Evolutionary conservation across 2,329 filamentous ascomycete species (phyloP).

Genomic region (Neocucurbitaria cava): DNA sequence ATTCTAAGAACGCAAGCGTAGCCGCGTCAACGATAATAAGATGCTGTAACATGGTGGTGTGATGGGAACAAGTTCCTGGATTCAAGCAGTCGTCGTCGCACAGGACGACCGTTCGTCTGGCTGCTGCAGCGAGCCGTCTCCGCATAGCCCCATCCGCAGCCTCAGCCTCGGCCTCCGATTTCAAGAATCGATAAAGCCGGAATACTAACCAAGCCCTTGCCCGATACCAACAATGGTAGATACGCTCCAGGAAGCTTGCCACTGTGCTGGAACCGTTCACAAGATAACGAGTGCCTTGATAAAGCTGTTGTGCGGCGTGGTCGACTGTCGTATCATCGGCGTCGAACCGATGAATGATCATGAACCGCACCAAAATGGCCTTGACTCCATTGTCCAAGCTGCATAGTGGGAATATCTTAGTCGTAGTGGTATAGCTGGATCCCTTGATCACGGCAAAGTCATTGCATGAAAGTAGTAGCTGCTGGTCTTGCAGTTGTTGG

Average conservation of each 20-base stretch:
- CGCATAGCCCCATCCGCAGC: conserved; percentile 24
- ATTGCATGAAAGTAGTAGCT: conserved; percentile 57
- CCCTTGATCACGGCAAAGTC: conserved; percentile 46
- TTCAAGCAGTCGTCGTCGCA: conserved; percentile 8
- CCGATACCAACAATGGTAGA: conserved; percentile 49
- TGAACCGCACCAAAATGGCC: conserved; percentile 29
- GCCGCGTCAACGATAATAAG: conserved; percentile 10
- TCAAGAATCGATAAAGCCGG: conserved; percentile 21
- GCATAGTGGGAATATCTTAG: conserved; percentile 34
- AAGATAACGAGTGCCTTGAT: conserved; percentile 45
- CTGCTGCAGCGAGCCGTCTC: conserved; percentile 11
- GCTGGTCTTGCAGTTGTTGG: conserved; percentile 57
- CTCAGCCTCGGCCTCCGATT: conserved; percentile 27
- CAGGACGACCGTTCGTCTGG: conserved; percentile 14
- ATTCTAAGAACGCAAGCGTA: conserved; percentile 24
- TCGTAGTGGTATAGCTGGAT: conserved; percentile 39
- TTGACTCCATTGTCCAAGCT: conserved; percentile 22
- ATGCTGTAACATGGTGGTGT: conserved; percentile 1
- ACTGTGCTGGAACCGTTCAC: conserved; percentile 41
- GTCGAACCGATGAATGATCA: conserved; percentile 40
- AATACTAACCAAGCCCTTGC: conserved; percentile 13
- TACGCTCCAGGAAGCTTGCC: conserved; percentile 51
- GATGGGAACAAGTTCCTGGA: conserved; percentile 1
- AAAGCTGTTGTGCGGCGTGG: conserved; percentile 45
- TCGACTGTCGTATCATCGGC: conserved; percentile 48